These are phyloP conservation scores for Scytalidium sp. DNA, from an alignment of 2,329 filamentous ascomycete genomes.

Conservation along the genomic window DNA sequence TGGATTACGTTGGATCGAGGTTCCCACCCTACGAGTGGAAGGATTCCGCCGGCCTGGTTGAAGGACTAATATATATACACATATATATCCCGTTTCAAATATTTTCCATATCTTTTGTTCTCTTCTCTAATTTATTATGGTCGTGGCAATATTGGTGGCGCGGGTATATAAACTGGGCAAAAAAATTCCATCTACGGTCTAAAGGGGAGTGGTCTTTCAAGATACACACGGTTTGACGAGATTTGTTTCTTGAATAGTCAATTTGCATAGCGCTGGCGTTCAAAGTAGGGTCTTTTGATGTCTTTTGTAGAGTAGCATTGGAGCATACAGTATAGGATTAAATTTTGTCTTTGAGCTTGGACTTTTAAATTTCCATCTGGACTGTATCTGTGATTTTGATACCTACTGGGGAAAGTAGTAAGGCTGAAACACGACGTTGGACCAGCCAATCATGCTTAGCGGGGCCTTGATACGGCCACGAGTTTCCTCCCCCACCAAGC, in stretches of 20 bases:
- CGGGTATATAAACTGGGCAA: background rate
- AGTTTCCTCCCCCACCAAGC: background rate
- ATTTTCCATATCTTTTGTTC: background rate
- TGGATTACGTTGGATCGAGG: slow-evolving; percentile 65
- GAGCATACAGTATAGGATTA: background rate
- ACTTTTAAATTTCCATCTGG: background rate
- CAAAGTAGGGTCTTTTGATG: background rate
- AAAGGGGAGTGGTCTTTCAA: background rate
- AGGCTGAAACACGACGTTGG: background rate
- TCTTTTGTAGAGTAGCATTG: background rate
- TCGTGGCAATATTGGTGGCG: background rate
- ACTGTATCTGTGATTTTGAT: background rate
- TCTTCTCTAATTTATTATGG: background rate
- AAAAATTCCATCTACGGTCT: background rate
- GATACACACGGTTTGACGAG: background rate
- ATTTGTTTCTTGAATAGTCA: background rate
- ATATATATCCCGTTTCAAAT: no score
- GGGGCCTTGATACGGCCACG: background rate
- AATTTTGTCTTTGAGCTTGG: background rate
- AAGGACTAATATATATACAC: no score
- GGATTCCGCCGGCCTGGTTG: slow-evolving; percentile 44
- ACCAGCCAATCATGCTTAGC: background rate
- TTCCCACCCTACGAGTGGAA: slow-evolving; percentile 62
- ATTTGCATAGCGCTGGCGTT: background rate
- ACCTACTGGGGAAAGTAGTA: background rate